Evolutionary conservation across 2,329 filamentous ascomycete genomes (phyloP).

Genomic region (Aspergillus felis): DNA sequence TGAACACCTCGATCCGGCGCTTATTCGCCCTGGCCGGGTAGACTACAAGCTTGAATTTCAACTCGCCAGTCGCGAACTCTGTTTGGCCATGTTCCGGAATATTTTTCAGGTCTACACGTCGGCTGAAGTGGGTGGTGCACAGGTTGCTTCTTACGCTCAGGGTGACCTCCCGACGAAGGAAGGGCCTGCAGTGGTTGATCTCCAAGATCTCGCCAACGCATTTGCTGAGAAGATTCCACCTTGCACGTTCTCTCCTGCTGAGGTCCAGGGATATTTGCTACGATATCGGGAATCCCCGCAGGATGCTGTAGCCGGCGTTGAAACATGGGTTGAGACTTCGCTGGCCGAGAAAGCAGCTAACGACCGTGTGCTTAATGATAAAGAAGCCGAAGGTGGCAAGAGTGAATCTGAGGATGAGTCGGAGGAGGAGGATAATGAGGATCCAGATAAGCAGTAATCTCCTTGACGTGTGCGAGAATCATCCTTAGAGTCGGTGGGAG

Average conservation of each 20-base stretch:
- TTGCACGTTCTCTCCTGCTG: slow-evolving; percentile 48
- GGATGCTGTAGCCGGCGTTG: slow-evolving; percentile 43
- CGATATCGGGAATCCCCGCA: slow-evolving; percentile 47
- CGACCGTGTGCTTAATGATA: not conserved
- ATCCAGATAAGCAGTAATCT: not conserved
- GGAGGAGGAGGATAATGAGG: not conserved
- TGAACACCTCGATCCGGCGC: slow-evolving; percentile 67
- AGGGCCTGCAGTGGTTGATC: slow-evolving; percentile 8
- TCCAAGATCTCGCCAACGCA: slow-evolving; percentile 39
- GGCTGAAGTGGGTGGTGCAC: not conserved
- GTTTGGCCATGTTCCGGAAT: not conserved
- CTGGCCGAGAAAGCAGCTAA: not conserved
- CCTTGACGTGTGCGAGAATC: not conserved
- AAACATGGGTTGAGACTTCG: slow-evolving; percentile 31
- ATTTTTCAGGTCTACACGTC: not conserved
- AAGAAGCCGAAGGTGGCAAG: not conserved
- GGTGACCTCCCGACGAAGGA: too few relatives aligned
- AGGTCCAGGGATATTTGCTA: slow-evolving; percentile 52
- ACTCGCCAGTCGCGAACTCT: not conserved
- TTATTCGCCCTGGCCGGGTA: slow-evolving; percentile 70
- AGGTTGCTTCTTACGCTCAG: too few relatives aligned
- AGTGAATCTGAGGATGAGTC: not conserved
- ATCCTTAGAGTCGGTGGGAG: not conserved
- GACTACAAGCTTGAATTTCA: slow-evolving; percentile 64
- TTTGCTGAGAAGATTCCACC: slow-evolving; percentile 48